Conservation (phyloP, 352 stramenopile species). For the Pythium myriotylum region DNA sequence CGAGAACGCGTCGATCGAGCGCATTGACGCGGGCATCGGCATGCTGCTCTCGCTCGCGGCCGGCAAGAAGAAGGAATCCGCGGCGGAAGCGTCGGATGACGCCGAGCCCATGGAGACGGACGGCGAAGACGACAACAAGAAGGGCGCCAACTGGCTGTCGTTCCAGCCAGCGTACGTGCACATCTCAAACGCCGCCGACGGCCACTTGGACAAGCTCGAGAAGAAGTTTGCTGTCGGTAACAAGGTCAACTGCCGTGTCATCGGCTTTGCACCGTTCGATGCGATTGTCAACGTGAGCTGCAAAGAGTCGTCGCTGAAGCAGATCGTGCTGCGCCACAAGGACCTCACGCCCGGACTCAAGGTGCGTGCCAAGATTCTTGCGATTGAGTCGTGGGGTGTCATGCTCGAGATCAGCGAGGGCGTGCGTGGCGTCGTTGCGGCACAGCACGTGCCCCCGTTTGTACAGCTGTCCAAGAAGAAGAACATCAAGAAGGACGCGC, state of each 20-base stretch:
- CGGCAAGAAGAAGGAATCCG: conserved; percentile 36
- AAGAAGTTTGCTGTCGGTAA: conserved; percentile 80
- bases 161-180: conserved; percentile 87
- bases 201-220: conserved; percentile 86
- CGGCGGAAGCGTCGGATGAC: conserved; percentile 35
- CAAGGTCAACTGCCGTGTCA: conserved; percentile 69
- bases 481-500: conserved; percentile 60
- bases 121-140: conserved; percentile 45
- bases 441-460: conserved; percentile 79
- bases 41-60: conserved; percentile 79
- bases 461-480: conserved; percentile 62
- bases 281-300: conserved; percentile 82
- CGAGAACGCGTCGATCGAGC: conserved; percentile 68
- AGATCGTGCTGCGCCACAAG: conserved; percentile 79
- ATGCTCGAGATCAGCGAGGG: conserved; percentile 87
- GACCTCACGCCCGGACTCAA: conserved; percentile 77
- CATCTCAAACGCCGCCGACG: conserved; percentile 86
- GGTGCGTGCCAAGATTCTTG: conserved; percentile 80
- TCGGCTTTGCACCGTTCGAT: conserved; percentile 87
- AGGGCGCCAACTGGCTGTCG: conserved; percentile 66
- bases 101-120: conserved; percentile 61
- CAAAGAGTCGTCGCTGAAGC: conserved; percentile 72
- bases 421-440: conserved; percentile 72
- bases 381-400: conserved; percentile 82
- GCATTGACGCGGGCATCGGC: conserved; percentile 83